A percentile compares a stretch with the other conserved stretches of the same genome.
Evolutionary conservation across 331 rosid species (phyloP).

Genomic region (Phaseolus coccineus): DNA sequence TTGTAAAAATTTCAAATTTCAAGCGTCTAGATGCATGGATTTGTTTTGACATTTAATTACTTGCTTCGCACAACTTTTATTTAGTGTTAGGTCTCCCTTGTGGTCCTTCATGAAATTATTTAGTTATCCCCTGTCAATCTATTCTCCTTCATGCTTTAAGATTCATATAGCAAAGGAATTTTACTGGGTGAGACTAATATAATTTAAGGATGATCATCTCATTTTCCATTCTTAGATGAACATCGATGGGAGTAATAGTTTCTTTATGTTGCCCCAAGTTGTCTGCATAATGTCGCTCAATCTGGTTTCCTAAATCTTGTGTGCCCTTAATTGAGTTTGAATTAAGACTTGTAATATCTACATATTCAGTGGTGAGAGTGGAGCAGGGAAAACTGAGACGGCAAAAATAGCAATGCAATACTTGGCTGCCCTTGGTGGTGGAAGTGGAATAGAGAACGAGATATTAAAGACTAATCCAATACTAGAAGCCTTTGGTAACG

Average conservation of each 20-base stretch:
- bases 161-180: neutral
- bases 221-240: constrained; percentile 1
- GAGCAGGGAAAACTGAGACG: constrained; percentile 99
- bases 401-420: constrained; percentile 99
- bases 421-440: constrained; percentile 97
- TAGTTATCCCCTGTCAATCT: neutral
- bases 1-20: neutral
- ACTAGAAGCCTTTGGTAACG: constrained; percentile 98
- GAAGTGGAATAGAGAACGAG: constrained; percentile 97
- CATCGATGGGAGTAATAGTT: constrained; percentile 10
- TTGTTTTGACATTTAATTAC: constrained; percentile 3
- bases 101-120: neutral
- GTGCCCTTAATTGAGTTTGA: constrained; percentile 28
- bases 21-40: neutral
- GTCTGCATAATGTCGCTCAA: constrained; percentile 27
- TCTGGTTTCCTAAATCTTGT: constrained; percentile 14
- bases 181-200: neutral
- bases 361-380: constrained; percentile 93
- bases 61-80: neutral
- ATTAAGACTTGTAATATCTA: constrained; percentile 22
- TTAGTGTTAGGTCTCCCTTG: no score
- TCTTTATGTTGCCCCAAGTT: constrained; percentile 18
- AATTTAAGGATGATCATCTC: constrained; percentile 20
- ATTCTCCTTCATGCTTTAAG: neutral
- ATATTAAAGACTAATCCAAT: constrained; percentile 97